Evolutionary conservation across 495 filamentous ascomycete genomes (phyloP), one percentile per base, ranked within the genome.

Genomic region (Podospora pseudoanserina): DNA sequence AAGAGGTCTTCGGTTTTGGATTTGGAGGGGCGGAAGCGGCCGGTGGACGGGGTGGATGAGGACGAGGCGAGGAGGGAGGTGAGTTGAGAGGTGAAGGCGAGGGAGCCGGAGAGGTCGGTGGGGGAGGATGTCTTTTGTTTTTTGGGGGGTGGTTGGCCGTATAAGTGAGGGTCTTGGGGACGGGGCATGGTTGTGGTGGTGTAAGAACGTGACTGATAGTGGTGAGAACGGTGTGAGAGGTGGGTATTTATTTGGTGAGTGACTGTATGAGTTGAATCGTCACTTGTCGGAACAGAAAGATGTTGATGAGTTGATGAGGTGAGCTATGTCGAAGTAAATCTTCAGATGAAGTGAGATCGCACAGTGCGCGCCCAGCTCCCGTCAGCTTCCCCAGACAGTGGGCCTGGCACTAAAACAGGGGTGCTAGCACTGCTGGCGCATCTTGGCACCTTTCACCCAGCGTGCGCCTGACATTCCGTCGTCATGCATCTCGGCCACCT

Each of bases 71-170:
- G 88, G 19, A 92, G 86, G 62, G 90, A 90, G 70, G 87, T 87
- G 66, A 97, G 86, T 57, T 92, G 87, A 7, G 90, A 88, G 44
- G 89, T 85, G 80, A 97, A 97, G 73, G 89, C 86, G 64, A 96
- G 87, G 70, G 87, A 90, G 65, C 89, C 89, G 26, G 92, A 87
- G 59, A 91, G 87, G 34, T 58, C 55, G 55, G 23, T 58, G 55
- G 88, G 82, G 60, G 89, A 85, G 66, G 87, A 84, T 64, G 80
- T 84, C 67, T 82, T 82, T 72, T 85, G 85, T 68, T 81, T 81
- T 70, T 88, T 91, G 28, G 86, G 78, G 23, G 88, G 88, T n/a
- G 84, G 86, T 49, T 87, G 82, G 67, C 92, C 92, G 80, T 97
- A 97, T 39, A 97, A 87, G 70, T 85, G 80, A 26, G 85, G 75